These are phyloP conservation scores for Pseudonitzschia multistriata DNA, from an alignment of 108 stramenopile species.

Conservation along the genomic window DNA sequence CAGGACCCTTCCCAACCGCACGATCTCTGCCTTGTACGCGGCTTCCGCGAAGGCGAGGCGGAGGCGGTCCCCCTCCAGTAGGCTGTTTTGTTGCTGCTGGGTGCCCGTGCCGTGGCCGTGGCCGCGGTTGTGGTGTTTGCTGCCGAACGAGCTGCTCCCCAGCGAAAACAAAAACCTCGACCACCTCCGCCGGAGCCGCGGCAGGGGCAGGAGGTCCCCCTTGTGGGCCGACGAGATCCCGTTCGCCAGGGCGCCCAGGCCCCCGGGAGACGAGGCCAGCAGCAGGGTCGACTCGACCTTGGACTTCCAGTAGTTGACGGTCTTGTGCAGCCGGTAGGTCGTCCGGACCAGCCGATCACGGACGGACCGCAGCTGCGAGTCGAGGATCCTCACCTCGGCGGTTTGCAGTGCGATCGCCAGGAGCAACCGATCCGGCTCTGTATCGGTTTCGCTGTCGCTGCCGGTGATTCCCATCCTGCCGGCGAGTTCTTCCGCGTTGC, in stretches of 20 bases:
- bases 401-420: constrained; percentile 28
- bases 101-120: not conserved
- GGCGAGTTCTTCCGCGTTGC: constrained; percentile 22
- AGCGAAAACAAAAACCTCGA: not conserved
- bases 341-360: constrained; percentile 69
- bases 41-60: constrained; percentile 51
- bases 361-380: constrained; percentile 58
- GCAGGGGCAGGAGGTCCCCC: not conserved
- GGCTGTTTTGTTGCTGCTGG: not conserved
- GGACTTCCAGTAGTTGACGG: constrained; percentile 60
- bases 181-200: not conserved
- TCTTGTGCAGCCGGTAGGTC: constrained; percentile 50
- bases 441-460: not conserved
- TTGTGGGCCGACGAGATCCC: not conserved
- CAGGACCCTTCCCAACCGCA: constrained; percentile 55
- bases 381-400: constrained; percentile 54
- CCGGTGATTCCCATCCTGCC: not conserved
- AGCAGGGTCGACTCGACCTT: constrained; percentile 31
- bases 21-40: constrained; percentile 57
- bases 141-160: not conserved
- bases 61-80: constrained; percentile 40
- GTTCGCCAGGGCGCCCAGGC: not conserved
- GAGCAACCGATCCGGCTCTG: not conserved
- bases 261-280: not conserved
- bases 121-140: not conserved